Percentiles rank a stretch among this genome's conserved stretches.
Evolutionary conservation across 2,329 filamentous ascomycete genomes (phyloP).

Genomic region (Acephala macrosclerotiorum): DNA sequence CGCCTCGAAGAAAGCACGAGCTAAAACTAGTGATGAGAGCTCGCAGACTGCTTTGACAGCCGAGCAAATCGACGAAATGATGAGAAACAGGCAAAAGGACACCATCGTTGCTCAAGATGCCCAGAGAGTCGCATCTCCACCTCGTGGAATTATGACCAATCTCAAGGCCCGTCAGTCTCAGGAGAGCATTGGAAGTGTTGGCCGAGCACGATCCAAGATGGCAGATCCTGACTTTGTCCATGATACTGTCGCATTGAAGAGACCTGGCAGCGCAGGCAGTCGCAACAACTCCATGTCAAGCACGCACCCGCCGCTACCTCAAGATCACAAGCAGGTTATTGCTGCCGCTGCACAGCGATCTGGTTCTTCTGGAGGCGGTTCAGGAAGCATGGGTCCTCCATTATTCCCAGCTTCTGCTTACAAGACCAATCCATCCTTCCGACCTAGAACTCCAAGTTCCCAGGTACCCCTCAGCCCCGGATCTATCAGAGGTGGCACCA

Average conservation of each 20-base stretch:
- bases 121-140: conserved; percentile 35
- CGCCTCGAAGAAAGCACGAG: conserved; percentile 48
- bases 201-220: conserved; percentile 49
- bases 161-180: conserved; percentile 56
- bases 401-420: conserved; percentile 77
- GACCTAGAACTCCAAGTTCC: conserved; percentile 69
- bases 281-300: conserved; percentile 55
- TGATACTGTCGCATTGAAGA: conserved; percentile 49
- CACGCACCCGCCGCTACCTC: conserved; percentile 75
- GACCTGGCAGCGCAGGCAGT: conserved; percentile 79
- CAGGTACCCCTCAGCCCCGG: conserved; percentile 52
- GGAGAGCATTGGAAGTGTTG: conserved; percentile 57
- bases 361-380: conserved; percentile 51
- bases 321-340: conserved; percentile 85
- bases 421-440: conserved; percentile 49
- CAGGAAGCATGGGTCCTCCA: conserved; percentile 81
- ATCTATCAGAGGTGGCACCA: conserved; percentile 62
- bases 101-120: conserved; percentile 35
- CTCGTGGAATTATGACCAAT: conserved; percentile 42
- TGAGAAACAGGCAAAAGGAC: conserved; percentile 60
- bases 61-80: conserved; percentile 78
- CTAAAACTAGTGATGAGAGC: conserved; percentile 70
- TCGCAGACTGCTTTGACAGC: conserved; percentile 88
- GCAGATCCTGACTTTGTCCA: conserved; percentile 46
- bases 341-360: conserved; percentile 75